Percentiles rank a stretch among this genome's conserved stretches.
These are phyloP conservation scores for Amanita muscaria DNA, from an alignment of 768 basidiomycete species.

Conservation along the genomic window DNA sequence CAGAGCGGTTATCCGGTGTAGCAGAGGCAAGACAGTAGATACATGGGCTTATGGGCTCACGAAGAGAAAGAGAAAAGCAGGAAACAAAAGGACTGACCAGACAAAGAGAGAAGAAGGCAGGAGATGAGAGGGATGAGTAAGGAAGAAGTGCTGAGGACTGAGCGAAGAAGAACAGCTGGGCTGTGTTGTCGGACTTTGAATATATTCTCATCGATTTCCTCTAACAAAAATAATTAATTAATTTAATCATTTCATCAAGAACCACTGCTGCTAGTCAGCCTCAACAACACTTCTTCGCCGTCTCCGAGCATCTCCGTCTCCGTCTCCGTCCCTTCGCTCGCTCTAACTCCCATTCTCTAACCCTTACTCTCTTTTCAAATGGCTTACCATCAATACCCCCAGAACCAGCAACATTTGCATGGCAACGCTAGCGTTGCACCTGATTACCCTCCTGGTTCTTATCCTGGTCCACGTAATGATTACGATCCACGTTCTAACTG, in stretches of 20 bases:
- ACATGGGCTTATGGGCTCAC: neutral
- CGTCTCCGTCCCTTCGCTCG: conserved; percentile 14
- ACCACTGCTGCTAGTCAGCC: too few relatives aligned
- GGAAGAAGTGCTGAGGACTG: conserved; percentile 10
- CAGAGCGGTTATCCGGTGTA: neutral
- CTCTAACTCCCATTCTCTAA: conserved; percentile 8
- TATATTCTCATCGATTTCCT: conserved; percentile 22
- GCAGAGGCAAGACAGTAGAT: neutral
- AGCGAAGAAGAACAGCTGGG: conserved; percentile 22
- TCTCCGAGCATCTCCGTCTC: neutral
- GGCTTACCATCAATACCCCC: conserved; percentile 48
- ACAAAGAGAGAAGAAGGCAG: conserved; percentile 6
- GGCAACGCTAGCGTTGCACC: conserved; percentile 23
- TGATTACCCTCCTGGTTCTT: conserved; percentile 27
- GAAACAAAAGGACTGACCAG: conserved; percentile 16
- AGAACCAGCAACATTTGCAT: conserved; percentile 25
- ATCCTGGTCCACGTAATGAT: conserved; percentile 30
- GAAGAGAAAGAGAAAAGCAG: neutral
- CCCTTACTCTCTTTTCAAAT: conserved; percentile 22
- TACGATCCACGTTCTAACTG: conserved; percentile 32
- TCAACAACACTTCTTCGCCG: neutral
- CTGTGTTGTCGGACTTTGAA: conserved; percentile 47
- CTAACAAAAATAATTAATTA: conserved; percentile 6
- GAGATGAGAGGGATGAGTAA: conserved; percentile 10
- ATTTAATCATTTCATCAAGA: neutral